Percentiles rank a stretch among this genome's conserved stretches.
Evolutionary conservation across 2,329 filamentous ascomycete genomes (phyloP).

Genomic region (Arthrobotrys iridis): DNA sequence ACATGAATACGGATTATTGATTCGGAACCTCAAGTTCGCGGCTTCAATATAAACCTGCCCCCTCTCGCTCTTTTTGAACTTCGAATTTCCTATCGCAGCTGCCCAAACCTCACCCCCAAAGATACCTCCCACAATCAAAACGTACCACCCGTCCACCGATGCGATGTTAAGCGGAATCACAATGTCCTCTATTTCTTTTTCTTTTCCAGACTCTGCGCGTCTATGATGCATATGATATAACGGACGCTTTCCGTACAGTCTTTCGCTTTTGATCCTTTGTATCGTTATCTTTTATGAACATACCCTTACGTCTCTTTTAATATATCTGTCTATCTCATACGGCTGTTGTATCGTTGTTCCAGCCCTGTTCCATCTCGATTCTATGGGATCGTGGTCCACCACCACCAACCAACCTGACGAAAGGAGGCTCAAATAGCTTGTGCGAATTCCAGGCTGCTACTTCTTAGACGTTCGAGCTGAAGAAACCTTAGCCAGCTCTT

Average conservation of each 20-base stretch:
- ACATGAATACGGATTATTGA: constrained; percentile 39
- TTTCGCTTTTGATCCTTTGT: constrained; percentile 41
- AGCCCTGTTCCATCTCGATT: constrained; percentile 22
- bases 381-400: neutral
- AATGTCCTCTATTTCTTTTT: constrained; percentile 10
- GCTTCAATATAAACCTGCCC: constrained; percentile 28
- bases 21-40: constrained; percentile 22
- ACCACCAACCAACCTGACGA: neutral
- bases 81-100: constrained; percentile 4
- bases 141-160: constrained; percentile 20
- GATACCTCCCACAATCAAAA: constrained; percentile 3
- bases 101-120: constrained; percentile 12
- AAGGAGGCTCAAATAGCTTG: constrained; percentile 31
- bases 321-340: constrained; percentile 6
- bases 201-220: constrained; percentile 8
- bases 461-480: constrained; percentile 17
- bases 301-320: neutral
- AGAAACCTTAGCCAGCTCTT: constrained; percentile 37
- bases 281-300: constrained; percentile 1
- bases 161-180: constrained; percentile 33
- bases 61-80: constrained; percentile 19
- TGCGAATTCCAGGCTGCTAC: constrained; percentile 48
- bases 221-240: constrained; percentile 39
- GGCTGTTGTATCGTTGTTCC: constrained; percentile 43
- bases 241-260: constrained; percentile 38